Conservation (phyloP, 78 protist genomes). For the Dictyostelium citrinum region DNA sequence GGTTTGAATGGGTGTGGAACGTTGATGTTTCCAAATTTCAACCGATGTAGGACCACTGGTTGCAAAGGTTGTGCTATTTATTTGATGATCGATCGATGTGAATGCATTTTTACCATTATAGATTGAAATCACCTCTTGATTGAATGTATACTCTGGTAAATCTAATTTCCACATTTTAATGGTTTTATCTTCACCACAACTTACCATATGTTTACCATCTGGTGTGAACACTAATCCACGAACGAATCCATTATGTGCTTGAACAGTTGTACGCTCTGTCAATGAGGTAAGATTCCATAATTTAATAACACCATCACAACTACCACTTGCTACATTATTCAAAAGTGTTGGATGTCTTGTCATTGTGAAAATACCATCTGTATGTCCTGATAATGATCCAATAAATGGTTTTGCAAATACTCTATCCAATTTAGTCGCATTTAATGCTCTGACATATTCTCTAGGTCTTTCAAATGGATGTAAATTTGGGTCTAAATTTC, state of each 20-base stretch:
- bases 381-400: slow-evolving; percentile 73
- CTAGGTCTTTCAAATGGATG: slow-evolving; percentile 95
- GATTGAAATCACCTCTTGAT: neutral
- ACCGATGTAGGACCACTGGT: slow-evolving; percentile 73
- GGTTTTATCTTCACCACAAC: slow-evolving; percentile 87
- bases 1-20: slow-evolving; percentile 85
- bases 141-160: slow-evolving; percentile 15
- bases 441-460: slow-evolving; percentile 94
- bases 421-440: slow-evolving; percentile 92
- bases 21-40: slow-evolving; percentile 77
- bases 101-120: slow-evolving; percentile 38
- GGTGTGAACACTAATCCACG: slow-evolving; percentile 85
- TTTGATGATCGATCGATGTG: slow-evolving; percentile 68
- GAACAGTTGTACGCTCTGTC: slow-evolving; percentile 11
- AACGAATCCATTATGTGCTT: slow-evolving; percentile 90
- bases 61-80: slow-evolving; percentile 52
- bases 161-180: slow-evolving; percentile 85
- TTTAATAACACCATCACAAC: slow-evolving; percentile 50
- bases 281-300: slow-evolving; percentile 57
- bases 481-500: slow-evolving; percentile 88
- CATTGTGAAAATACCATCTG: slow-evolving; percentile 76
- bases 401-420: slow-evolving; percentile 96
- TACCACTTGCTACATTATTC: slow-evolving; percentile 63
- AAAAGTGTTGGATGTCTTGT: slow-evolving; percentile 40
- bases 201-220: slow-evolving; percentile 46